These are phyloP conservation scores for Styphnolobium japonicum DNA, from an alignment of 306 rosid genomes.

Conservation along the genomic window DNA sequence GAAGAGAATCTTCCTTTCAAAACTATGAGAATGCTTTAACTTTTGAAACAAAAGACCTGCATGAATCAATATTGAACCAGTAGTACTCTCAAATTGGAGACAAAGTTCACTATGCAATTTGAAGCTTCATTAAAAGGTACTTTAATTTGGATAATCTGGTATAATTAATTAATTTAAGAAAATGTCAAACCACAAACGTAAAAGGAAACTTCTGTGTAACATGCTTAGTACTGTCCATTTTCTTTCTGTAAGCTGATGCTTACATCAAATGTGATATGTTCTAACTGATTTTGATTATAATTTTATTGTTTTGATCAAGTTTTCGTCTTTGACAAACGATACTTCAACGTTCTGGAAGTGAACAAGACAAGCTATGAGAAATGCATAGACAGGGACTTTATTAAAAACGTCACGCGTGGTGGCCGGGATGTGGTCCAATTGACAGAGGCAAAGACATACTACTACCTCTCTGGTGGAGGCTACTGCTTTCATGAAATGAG, in stretches of 20 bases:
- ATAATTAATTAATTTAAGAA: neutral
- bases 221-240: neutral
- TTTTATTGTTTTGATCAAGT: slow-evolving; percentile 24
- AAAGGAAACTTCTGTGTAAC: too few relatives aligned
- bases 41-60: slow-evolving; percentile 8
- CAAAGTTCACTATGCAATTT: neutral
- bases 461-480: slow-evolving; percentile 58
- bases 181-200: neutral
- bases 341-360: slow-evolving; percentile 73
- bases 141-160: neutral
- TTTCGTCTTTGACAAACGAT: slow-evolving; percentile 59
- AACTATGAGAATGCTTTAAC: slow-evolving; percentile 16
- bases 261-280: neutral
- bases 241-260: neutral
- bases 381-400: slow-evolving; percentile 56
- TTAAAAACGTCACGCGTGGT: slow-evolving; percentile 58
- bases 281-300: too few relatives aligned
- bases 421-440: slow-evolving; percentile 74
- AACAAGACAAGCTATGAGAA: slow-evolving; percentile 55
- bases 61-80: slow-evolving; percentile 3
- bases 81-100: neutral
- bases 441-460: slow-evolving; percentile 49
- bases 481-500: slow-evolving; percentile 74
- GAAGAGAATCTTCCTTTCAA: slow-evolving; percentile 27
- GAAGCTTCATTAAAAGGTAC: neutral